Percentiles rank a stretch among this genome's conserved stretches.
These are phyloP conservation scores for Marchantia polymorpha DNA, from an alignment of 225 moss, liverwort and hornwort species.

Conservation along the genomic window DNA sequence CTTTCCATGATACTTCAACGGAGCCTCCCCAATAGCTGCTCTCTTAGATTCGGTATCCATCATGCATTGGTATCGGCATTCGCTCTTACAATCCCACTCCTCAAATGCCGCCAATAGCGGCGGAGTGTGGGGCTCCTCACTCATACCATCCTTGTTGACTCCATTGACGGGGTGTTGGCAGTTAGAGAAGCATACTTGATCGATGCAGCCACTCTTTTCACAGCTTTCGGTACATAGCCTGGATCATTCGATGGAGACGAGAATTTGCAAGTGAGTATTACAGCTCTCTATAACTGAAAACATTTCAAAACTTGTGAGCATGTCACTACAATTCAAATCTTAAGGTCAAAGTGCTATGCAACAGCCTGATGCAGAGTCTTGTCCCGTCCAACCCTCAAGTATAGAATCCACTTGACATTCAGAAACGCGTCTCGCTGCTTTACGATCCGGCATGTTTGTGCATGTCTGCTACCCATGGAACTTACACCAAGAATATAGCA, in stretches of 20 bases:
- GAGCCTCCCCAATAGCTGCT: conserved; percentile 27
- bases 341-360: background rate
- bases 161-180: conserved; percentile 30
- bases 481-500: no score
- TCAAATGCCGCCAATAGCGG: conserved; percentile 33
- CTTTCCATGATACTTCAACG: conserved; percentile 56
- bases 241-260: background rate
- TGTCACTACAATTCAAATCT: background rate
- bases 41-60: conserved; percentile 39
- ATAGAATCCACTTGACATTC: no score
- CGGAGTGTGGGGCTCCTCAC: conserved; percentile 16
- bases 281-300: background rate
- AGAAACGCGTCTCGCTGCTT: no score
- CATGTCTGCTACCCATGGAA: no score
- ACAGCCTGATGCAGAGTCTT: background rate
- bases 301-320: background rate
- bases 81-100: conserved; percentile 53
- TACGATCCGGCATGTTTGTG: no score
- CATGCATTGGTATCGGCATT: conserved; percentile 61
- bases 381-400: no score
- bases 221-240: conserved; percentile 49
- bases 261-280: background rate
- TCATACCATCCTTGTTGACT: conserved; percentile 17
- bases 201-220: conserved; percentile 40
- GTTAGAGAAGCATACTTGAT: conserved; percentile 26